Conservation (phyloP, 495 filamentous ascomycete species). For the Aspergillus olivimuriae region DNA sequence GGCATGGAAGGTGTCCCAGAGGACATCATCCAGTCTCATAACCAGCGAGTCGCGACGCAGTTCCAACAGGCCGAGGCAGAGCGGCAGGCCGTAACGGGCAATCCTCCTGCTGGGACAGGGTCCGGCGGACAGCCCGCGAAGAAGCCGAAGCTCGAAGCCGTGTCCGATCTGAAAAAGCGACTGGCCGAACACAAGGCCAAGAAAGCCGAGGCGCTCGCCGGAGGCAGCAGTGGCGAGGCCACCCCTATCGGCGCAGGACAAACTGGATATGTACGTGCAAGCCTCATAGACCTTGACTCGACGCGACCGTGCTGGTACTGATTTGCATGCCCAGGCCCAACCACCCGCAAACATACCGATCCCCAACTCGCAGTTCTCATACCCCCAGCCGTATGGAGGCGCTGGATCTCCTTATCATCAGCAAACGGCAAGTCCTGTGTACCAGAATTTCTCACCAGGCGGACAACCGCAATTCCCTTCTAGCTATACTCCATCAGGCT, state of each 20-base stretch:
- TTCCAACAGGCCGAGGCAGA: constrained; percentile 83
- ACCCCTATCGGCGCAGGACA: constrained; percentile 51
- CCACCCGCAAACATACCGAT: constrained; percentile 18
- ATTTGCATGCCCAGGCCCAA: too few relatives aligned
- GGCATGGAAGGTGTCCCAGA: constrained; percentile 96
- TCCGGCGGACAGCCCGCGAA: constrained; percentile 54
- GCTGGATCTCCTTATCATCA: constrained; percentile 34
- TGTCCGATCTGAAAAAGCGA: constrained; percentile 74
- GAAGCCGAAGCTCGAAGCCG: constrained; percentile 71
- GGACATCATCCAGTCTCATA: constrained; percentile 72
- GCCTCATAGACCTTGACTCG: neutral
- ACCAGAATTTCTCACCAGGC: constrained; percentile 30
- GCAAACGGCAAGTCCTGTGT: constrained; percentile 37
- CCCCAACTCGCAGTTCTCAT: constrained; percentile 26
- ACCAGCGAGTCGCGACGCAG: constrained; percentile 73
- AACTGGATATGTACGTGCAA: constrained; percentile 47
- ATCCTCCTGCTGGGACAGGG: constrained; percentile 59
- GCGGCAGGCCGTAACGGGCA: constrained; percentile 74
- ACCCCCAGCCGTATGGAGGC: constrained; percentile 33
- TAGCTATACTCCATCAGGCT: constrained; percentile 31
- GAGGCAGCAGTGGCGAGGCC: constrained; percentile 53
- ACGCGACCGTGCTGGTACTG: too few relatives aligned
- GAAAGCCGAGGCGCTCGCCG: constrained; percentile 51
- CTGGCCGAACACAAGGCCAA: constrained; percentile 74
- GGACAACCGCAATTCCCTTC: constrained; percentile 27